phyloP scores from a whole-genome alignment of 2,329 filamentous ascomycete genomes.

The Rutstroemia sp. region DNA sequence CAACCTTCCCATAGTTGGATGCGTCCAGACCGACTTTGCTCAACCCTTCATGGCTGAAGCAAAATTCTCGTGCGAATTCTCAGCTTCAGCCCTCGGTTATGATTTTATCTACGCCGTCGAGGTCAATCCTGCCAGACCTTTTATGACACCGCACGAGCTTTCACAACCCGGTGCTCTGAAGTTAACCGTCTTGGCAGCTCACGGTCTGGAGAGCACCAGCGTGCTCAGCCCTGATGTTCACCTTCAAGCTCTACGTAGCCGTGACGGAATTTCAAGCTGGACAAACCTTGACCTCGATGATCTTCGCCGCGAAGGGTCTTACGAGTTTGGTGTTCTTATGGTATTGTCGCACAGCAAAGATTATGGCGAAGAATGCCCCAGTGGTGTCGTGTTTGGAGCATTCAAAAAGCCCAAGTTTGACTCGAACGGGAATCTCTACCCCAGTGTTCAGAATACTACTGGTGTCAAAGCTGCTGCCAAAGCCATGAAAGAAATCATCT shows the following conservation, averaged over 20 bases:
- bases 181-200: conserved; percentile 22
- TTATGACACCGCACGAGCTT: conserved; percentile 18
- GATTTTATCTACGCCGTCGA: conserved; percentile 27
- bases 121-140: conserved; percentile 10
- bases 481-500: conserved; percentile 7
- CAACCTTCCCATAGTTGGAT: not conserved
- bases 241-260: conserved; percentile 20
- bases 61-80: conserved; percentile 20
- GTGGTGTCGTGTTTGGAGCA: conserved; percentile 18
- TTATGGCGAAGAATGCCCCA: conserved; percentile 2
- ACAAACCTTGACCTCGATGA: not conserved
- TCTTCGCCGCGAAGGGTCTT: conserved; percentile 2
- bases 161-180: conserved; percentile 14
- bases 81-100: conserved; percentile 23
- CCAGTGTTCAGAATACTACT: not conserved
- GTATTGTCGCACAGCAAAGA: conserved; percentile 7
- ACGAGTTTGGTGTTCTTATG: conserved; percentile 11
- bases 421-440: not conserved
- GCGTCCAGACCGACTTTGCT: not conserved
- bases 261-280: not conserved
- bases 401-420: conserved; percentile 9
- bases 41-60: conserved; percentile 16
- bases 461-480: conserved; percentile 3
- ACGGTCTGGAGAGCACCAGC: conserved; percentile 19
- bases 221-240: conserved; percentile 20